Base-by-base conservation (phyloP, 2,329 filamentous ascomycete species). In the Aureobasidium pullulans region DNA sequence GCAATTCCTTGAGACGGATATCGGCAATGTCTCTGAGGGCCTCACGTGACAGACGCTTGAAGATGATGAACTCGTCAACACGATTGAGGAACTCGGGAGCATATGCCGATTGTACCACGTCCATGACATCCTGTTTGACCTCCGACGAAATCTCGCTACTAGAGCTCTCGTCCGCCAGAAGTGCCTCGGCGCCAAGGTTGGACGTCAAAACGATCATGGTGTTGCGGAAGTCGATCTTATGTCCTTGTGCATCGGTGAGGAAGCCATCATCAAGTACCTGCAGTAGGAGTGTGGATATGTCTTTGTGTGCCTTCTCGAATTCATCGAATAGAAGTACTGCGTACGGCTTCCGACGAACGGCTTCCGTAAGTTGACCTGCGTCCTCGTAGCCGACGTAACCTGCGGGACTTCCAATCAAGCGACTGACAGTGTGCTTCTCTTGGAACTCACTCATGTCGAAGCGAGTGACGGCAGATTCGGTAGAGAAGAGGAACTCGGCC, bases 381-480 rank as follows among this genome's bases (percentile, higher is more conserved):
- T 97, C 94, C 48, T 99, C 94, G 69, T 97, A 97, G 9, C 94
- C 94, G 29, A 97, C 89, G 69, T 97, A 97, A 23, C 93, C 93
- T 6, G 94, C 93, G 0, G 94, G 94, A 3, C 89, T 88, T 46
- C 94, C 94, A 65, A 97, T 96, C 34, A 97, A 82, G 16, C 93
- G 84, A 31, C 90, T 96, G 59, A 97, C 89, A 3, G 94, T 97
- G 70, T 97, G 93, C 73, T 96, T 96, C 71, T 97, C 94, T 70
- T 96, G 91, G 72, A 96, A 97, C 70, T 99, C 94, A 67, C 86
- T 90, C 94, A 97, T 97, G 73, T 97, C 94, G 73, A 97, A 97
- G 36, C 94, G 84, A 36, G 96, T 84, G 29, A 99, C 90, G 2
- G 94, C 93, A 31, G 85, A 85, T 67, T 96, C 90, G 1, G 90